These are phyloP conservation scores for Citrullus mucosospermus DNA, from an alignment of 306 rosid species.

Conservation along the genomic window DNA sequence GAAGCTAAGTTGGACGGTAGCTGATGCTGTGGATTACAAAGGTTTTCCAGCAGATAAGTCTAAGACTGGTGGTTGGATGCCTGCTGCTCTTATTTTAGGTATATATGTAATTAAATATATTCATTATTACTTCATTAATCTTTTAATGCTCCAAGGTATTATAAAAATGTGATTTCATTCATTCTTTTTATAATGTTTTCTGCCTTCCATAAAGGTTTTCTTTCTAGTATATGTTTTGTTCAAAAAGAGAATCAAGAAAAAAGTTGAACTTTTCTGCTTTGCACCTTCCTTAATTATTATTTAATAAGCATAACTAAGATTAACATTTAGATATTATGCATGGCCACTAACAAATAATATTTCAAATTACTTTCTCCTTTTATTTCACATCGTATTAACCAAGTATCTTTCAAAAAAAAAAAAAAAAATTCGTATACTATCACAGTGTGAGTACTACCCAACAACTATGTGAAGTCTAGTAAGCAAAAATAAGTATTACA, in stretches of 20 bases:
- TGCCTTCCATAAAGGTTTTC: not conserved
- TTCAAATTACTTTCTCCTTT: too few relatives aligned
- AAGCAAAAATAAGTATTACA: too few relatives aligned
- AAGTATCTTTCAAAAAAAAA: too few relatives aligned
- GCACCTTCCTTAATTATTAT: not conserved
- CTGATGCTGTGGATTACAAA: constrained; percentile 72
- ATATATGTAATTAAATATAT: too few relatives aligned
- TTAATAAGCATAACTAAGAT: not conserved
- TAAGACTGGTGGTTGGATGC: constrained; percentile 79
- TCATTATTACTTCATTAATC: not conserved
- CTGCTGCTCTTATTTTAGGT: constrained; percentile 71
- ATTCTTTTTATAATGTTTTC: not conserved
- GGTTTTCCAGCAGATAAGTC: constrained; percentile 72
- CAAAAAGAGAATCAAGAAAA: not conserved
- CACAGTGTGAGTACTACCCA: too few relatives aligned
- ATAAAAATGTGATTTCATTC: not conserved
- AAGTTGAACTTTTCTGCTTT: not conserved
- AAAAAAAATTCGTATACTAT: too few relatives aligned
- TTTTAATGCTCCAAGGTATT: not conserved
- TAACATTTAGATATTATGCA: not conserved
- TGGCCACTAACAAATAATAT: not conserved
- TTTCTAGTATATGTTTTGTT: too few relatives aligned
- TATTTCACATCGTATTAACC: too few relatives aligned
- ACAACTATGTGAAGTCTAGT: too few relatives aligned
- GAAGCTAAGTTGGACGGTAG: constrained; percentile 54